Evolutionary conservation across 2,329 filamentous ascomycete species (phyloP).

Genomic region (Rhynchosporium agropyri): DNA sequence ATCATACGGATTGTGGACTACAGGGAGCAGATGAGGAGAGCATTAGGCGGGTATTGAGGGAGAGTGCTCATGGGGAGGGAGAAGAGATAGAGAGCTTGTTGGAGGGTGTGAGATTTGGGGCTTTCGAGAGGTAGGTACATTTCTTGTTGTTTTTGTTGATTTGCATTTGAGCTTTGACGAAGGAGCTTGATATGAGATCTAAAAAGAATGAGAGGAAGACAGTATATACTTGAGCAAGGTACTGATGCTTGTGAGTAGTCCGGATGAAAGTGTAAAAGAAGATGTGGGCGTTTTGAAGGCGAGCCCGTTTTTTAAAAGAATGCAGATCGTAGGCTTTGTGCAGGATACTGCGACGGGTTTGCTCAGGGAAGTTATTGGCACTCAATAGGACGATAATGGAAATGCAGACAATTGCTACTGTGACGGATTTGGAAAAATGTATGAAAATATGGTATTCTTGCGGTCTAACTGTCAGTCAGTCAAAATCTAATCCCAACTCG

Average conservation of each 20-base stretch:
- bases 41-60: slow-evolving; percentile 17
- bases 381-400: not conserved
- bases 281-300: slow-evolving; percentile 31
- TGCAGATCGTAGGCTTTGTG: slow-evolving; percentile 33
- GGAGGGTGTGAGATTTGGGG: slow-evolving; percentile 29
- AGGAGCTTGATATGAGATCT: no score
- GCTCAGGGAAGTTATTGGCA: slow-evolving; percentile 27
- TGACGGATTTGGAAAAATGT: not conserved
- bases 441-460: not conserved
- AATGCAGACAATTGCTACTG: no score
- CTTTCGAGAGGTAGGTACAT: slow-evolving; percentile 28
- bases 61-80: slow-evolving; percentile 6
- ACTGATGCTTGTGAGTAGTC: slow-evolving; percentile 23
- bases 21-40: slow-evolving; percentile 27
- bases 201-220: no score
- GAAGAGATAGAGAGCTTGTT: slow-evolving; percentile 11
- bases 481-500: slow-evolving; percentile 8
- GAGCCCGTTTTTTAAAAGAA: slow-evolving; percentile 30
- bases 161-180: not conserved
- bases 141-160: not conserved
- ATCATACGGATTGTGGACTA: slow-evolving; percentile 35
- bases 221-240: not conserved
- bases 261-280: slow-evolving; percentile 32
- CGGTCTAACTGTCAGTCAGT: not conserved
- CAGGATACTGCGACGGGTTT: slow-evolving; percentile 35